Evolutionary conservation across 192 early-diverging fungal species (phyloP).

Genomic region (Dissophora ornata): DNA sequence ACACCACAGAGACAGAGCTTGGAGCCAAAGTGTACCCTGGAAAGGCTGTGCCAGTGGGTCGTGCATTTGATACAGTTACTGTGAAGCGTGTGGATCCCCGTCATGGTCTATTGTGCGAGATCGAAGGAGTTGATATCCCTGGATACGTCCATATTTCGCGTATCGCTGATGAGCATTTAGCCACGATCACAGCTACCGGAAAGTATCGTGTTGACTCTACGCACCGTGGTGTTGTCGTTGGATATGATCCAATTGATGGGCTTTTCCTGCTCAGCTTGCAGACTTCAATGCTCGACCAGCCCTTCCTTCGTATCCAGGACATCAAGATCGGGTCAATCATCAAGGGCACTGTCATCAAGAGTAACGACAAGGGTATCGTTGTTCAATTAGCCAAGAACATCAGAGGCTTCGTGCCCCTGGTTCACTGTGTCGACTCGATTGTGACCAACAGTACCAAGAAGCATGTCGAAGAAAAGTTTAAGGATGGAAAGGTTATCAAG

Average conservation of each 20-base stretch:
- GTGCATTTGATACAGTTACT: conserved; percentile 69
- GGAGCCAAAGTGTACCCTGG: conserved; percentile 52
- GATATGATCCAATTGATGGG: conserved; percentile 81
- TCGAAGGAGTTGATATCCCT: conserved; percentile 57
- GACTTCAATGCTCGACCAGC: conserved; percentile 72
- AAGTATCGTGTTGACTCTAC: conserved; percentile 71
- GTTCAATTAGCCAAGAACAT: conserved; percentile 70
- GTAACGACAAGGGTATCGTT: conserved; percentile 66
- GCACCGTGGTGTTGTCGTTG: conserved; percentile 84
- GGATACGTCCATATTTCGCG: conserved; percentile 78
- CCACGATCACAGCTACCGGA: conserved; percentile 64
- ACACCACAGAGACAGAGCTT: conserved; percentile 8
- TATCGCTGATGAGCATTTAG: conserved; percentile 73
- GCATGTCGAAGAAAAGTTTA: conserved; percentile 76
- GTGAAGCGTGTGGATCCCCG: conserved; percentile 71
- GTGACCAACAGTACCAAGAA: conserved; percentile 62
- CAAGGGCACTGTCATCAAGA: conserved; percentile 60
- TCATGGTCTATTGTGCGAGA: conserved; percentile 72
- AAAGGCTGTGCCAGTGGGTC: conserved; percentile 73
- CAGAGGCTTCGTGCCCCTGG: conserved; percentile 75
- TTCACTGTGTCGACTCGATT: conserved; percentile 80
- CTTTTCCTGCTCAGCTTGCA: conserved; percentile 80
- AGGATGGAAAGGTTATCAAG: conserved; percentile 76
- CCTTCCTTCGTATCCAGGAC: conserved; percentile 76
- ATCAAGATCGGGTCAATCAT: conserved; percentile 71